Conservation (phyloP, 1,139 yeast species). For the Suhomyces anneliseae region DNA sequence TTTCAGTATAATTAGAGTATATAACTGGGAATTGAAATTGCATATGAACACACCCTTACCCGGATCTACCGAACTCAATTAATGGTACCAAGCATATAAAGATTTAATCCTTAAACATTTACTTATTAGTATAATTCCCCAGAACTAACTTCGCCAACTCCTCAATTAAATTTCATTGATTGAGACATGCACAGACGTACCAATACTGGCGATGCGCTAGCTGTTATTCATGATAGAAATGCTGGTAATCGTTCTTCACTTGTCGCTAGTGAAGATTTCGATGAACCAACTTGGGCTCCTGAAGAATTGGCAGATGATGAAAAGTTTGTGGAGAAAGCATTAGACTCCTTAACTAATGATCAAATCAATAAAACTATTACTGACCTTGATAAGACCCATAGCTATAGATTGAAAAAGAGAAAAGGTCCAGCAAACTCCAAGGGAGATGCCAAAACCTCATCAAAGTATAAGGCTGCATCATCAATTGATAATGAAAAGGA, state of each 20-base stretch:
- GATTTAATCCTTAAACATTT: too few species aligned
- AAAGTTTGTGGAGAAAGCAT: background rate
- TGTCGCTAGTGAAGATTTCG: conserved; percentile 22
- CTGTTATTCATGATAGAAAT: conserved; percentile 23
- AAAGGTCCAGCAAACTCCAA: background rate
- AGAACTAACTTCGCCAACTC: background rate
- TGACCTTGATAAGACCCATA: conserved; percentile 4
- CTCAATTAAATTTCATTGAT: background rate
- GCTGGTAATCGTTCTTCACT: conserved; percentile 24
- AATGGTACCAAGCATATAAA: too few species aligned
- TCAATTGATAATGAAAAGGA: background rate
- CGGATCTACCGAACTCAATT: too few species aligned
- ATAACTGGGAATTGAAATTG: too few species aligned
- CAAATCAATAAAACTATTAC: conserved; percentile 3
- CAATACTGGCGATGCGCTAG: conserved; percentile 22
- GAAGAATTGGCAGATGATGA: background rate
- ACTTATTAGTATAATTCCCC: too few species aligned
- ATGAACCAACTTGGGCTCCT: conserved; percentile 6
- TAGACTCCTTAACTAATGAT: conserved; percentile 1
- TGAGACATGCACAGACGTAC: conserved; percentile 5
- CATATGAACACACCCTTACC: too few species aligned
- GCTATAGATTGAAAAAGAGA: conserved; percentile 8
- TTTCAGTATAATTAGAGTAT: too few species aligned
- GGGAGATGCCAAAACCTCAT: background rate
- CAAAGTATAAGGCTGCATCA: background rate